Percentiles rank a stretch among this genome's conserved stretches.
phyloP scores from a whole-genome alignment of 2,329 filamentous ascomycete genomes.

The Myriosclerotinia scirpicola region DNA sequence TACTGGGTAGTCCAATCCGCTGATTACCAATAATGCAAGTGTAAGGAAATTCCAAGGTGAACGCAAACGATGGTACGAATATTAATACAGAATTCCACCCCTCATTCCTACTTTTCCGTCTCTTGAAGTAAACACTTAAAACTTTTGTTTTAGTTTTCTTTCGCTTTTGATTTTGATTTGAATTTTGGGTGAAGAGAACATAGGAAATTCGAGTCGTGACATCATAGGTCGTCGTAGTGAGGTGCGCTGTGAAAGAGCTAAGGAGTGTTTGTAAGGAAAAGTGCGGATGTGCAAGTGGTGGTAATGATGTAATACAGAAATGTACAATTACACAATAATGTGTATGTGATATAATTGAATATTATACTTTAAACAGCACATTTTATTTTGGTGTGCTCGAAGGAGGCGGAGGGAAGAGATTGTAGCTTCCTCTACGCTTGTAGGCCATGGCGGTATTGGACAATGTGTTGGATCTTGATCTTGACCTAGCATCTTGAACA shows the following conservation, averaged over 20 bases:
- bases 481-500: conserved; percentile 30
- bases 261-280: conserved; percentile 8
- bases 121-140: conserved; percentile 3
- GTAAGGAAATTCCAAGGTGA: background rate
- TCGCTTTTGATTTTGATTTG: background rate
- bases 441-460: conserved; percentile 21
- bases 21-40: conserved; percentile 21
- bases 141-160: conserved; percentile 15
- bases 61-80: conserved; percentile 10
- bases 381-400: conserved; percentile 6
- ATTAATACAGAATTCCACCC: conserved; percentile 16
- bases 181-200: background rate
- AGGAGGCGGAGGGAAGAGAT: conserved; percentile 34
- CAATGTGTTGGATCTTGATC: conserved; percentile 32
- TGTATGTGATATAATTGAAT: conserved; percentile 3
- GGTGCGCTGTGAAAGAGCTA: background rate
- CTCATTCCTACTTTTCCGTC: background rate
- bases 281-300: conserved; percentile 9
- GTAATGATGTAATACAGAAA: conserved; percentile 3
- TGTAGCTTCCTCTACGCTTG: conserved; percentile 37
- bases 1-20: background rate
- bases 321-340: conserved; percentile 15
- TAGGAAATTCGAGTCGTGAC: conserved; percentile 18
- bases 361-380: conserved; percentile 26
- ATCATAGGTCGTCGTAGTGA: conserved; percentile 14